Conservation (phyloP, 75 land plant genomes). For the Pseudotsuga menziesii region DNA sequence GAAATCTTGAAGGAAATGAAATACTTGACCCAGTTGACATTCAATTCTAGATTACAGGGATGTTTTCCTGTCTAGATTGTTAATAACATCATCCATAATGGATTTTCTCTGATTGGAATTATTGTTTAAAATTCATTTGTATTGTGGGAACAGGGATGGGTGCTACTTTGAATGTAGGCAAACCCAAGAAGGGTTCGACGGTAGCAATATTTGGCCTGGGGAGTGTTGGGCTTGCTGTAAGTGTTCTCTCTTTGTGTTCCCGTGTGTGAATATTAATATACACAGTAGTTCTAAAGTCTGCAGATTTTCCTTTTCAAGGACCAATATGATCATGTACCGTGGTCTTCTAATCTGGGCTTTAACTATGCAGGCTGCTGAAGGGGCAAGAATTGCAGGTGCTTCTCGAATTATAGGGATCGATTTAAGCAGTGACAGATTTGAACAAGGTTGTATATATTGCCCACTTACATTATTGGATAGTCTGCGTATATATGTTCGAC, state of each 20-base stretch:
- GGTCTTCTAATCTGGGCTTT: background rate
- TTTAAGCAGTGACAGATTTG: slow-evolving; percentile 19
- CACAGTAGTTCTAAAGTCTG: background rate
- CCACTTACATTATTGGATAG: too few relatives aligned
- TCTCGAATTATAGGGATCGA: slow-evolving; percentile 44
- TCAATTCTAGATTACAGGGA: too few relatives aligned
- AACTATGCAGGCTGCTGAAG: slow-evolving; percentile 30
- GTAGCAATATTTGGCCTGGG: slow-evolving; percentile 51
- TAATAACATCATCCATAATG: too few relatives aligned
- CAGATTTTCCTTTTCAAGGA: too few relatives aligned
- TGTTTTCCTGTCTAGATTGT: too few relatives aligned
- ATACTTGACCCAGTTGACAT: too few relatives aligned
- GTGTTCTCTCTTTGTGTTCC: background rate
- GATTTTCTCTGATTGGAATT: too few relatives aligned
- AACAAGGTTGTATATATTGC: slow-evolving; percentile 14
- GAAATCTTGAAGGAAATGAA: too few relatives aligned
- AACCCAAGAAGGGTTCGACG: slow-evolving; percentile 34
- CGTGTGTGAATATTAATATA: background rate
- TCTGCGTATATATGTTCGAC: too few relatives aligned
- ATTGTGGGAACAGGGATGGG: slow-evolving; percentile 30
- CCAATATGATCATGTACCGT: too few relatives aligned
- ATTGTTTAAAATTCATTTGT: background rate
- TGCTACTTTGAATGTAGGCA: slow-evolving; percentile 42
- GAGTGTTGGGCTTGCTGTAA: slow-evolving; percentile 48
- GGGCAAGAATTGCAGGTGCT: slow-evolving; percentile 47